Base-by-base conservation (phyloP, 768 basidiomycete genomes). In the Pleurotus tuoliensis region DNA sequence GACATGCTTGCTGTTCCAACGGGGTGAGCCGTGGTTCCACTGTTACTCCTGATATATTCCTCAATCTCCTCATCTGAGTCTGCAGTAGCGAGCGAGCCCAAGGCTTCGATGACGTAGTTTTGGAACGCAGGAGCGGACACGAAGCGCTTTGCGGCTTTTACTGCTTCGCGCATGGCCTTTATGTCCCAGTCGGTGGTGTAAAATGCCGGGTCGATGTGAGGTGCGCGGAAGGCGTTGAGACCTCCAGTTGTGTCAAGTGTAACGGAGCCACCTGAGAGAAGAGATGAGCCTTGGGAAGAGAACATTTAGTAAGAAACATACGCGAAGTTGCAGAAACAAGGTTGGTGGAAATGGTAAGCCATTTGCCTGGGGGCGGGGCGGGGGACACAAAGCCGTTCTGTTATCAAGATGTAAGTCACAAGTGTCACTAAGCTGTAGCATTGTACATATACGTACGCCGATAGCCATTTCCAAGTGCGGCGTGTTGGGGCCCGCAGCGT, bases 181-280 rank as follows among this genome's bases (percentile, higher is more conserved):
- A 71, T 64, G 52, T 75, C 76, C 37, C 70, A 68, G 2, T 54
- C 43, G 6, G 67, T 66, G 39, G 55, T 64, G 18, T 78, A 68
- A 64, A 79, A 76, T 44, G 74, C 73, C 3, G 81, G 79, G 61
- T 84, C 73, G 63, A 84, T 81, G 34, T 70, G 53, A 0, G 84
- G 82, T 27, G 67, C 43, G 22, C 68, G 69, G 65, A 83, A 82
- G 12, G 81, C 72, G 61, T 76, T 66, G 24, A 34, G 30, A 34
- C 30, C 30, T 11, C 30, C 30, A 11, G 67, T 71, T n/a, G 79
- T 76, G 41, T 66, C 73, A 37, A 83, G 59, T n/a, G 63, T 70
- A 12, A 75, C 56, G 8, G 63, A 64, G 20, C 76, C 76, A 52
- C 73, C 74, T 76, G 34, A n/a, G 22, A 9, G 13, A 39, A 12